A percentile compares a stretch with the other conserved stretches of the same genome.
These are phyloP conservation scores for Collariella sp. DNA, from an alignment of 495 filamentous ascomycete genomes.

Conservation along the genomic window DNA sequence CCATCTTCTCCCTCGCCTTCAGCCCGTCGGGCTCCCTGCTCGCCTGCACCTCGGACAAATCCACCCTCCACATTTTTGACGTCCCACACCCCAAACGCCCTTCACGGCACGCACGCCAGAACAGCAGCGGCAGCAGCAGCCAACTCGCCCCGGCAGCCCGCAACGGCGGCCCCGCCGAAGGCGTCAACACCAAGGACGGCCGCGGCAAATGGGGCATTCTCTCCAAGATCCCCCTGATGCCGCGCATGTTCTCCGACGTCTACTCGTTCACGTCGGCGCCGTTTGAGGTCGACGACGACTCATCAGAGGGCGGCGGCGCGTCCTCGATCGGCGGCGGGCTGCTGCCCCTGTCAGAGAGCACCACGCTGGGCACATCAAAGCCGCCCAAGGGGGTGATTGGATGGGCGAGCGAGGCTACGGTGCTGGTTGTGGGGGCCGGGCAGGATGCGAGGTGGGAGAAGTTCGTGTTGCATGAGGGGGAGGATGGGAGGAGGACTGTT, in stretches of 20 bases:
- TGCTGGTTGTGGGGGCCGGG: slow-evolving; percentile 74
- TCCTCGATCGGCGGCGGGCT: background rate
- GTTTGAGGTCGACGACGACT: slow-evolving; percentile 72
- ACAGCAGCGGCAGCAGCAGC: slow-evolving; percentile 24
- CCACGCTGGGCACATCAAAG: slow-evolving; percentile 40
- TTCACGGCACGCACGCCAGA: slow-evolving; percentile 61
- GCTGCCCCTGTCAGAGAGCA: slow-evolving; percentile 28
- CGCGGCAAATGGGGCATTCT: slow-evolving; percentile 74
- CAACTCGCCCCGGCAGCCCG: background rate
- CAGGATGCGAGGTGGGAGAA: slow-evolving; percentile 77
- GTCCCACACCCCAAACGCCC: slow-evolving; percentile 48
- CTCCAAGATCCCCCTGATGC: slow-evolving; percentile 67
- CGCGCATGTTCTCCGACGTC: slow-evolving; percentile 72
- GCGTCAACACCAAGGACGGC: slow-evolving; percentile 26
- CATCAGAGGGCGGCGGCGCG: too few relatives aligned
- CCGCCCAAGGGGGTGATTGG: slow-evolving; percentile 69
- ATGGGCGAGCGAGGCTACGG: slow-evolving; percentile 59
- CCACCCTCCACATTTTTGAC: slow-evolving; percentile 89
- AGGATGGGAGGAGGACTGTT: slow-evolving; percentile 53
- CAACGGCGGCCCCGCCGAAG: background rate
- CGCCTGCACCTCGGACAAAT: slow-evolving; percentile 95
- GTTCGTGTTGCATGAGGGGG: slow-evolving; percentile 56
- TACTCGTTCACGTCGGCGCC: slow-evolving; percentile 67
- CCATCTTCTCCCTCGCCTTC: slow-evolving; percentile 79
- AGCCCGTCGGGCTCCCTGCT: slow-evolving; percentile 69